A percentile compares a stretch with the other conserved stretches of the same genome.
Conservation (phyloP, 2,329 filamentous ascomycete species). For the Paecilomyces sp. region DNA sequence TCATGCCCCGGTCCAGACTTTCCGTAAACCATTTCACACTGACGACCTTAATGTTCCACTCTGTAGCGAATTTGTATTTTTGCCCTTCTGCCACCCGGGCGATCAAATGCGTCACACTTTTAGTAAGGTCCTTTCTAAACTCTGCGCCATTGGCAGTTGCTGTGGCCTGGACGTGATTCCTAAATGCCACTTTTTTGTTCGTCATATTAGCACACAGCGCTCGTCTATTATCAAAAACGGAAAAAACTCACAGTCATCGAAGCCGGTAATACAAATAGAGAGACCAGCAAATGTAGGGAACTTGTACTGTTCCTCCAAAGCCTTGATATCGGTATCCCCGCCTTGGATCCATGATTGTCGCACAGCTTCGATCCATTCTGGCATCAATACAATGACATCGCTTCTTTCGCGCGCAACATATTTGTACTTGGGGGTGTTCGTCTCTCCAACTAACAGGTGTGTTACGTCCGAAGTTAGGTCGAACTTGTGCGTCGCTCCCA, state of each 20-base stretch:
- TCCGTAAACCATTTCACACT: constrained; percentile 79
- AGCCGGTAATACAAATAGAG: constrained; percentile 62
- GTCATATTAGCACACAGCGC: constrained; percentile 6
- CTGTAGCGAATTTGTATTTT: constrained; percentile 82
- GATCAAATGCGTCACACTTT: constrained; percentile 79
- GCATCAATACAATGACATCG: constrained; percentile 75
- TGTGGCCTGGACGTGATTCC: constrained; percentile 62
- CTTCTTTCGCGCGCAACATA: constrained; percentile 86
- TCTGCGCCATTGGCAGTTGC: constrained; percentile 66
- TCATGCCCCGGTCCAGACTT: constrained; percentile 78
- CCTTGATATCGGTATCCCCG: constrained; percentile 62
- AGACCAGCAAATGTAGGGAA: constrained; percentile 44
- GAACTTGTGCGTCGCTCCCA: constrained; percentile 81
- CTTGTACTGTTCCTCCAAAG: constrained; percentile 55
- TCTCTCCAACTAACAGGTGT: constrained; percentile 84
- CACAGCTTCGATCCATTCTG: constrained; percentile 79
- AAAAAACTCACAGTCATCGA: constrained; percentile 52
- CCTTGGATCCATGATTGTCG: constrained; percentile 74
- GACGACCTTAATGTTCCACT: constrained; percentile 75
- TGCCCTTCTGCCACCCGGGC: constrained; percentile 71
- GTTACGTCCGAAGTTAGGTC: constrained; percentile 95
- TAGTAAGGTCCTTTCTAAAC: constrained; percentile 83
- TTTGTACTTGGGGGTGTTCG: constrained; percentile 87
- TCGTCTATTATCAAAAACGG: neutral
- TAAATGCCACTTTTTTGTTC: constrained; percentile 48